Conservation (phyloP, 345 rosid genomes). For the Eucalyptus guilfoylei region DNA sequence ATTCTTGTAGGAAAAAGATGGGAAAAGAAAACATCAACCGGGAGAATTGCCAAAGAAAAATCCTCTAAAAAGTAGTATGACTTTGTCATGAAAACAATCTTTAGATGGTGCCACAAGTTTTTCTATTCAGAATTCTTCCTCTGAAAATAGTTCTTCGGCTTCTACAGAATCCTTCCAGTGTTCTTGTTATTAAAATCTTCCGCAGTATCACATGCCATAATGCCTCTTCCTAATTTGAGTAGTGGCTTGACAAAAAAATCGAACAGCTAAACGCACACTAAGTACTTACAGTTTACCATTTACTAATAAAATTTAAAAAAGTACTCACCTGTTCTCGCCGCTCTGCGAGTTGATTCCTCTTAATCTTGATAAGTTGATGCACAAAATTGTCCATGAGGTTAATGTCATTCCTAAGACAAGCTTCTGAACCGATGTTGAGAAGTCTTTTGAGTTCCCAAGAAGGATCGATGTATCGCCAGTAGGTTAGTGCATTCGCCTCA, state of each 20-base stretch:
- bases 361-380: constrained; percentile 24
- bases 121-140: neutral
- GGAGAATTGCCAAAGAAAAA: neutral
- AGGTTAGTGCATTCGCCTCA: neutral
- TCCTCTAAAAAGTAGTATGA: neutral
- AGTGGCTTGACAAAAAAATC: neutral
- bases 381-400: constrained; percentile 37
- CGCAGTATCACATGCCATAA: neutral
- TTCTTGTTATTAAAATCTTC: neutral
- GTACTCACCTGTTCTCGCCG: constrained; percentile 17
- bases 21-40: neutral
- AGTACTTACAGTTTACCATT: neutral
- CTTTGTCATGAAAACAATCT: neutral
- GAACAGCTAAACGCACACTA: neutral
- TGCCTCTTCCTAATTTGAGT: neutral
- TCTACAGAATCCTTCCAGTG: neutral
- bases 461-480: constrained; percentile 46
- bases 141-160: neutral
- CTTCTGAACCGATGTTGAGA: constrained; percentile 49
- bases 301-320: neutral
- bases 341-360: constrained; percentile 16
- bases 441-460: constrained; percentile 55
- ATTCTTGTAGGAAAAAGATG: constrained; percentile 12
- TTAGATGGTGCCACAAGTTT: neutral
- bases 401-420: constrained; percentile 29